Evolutionary conservation across 768 basidiomycete species (phyloP), one percentile per base, ranked within the genome.

Genomic region (Boletus rufocinnamomeus): DNA sequence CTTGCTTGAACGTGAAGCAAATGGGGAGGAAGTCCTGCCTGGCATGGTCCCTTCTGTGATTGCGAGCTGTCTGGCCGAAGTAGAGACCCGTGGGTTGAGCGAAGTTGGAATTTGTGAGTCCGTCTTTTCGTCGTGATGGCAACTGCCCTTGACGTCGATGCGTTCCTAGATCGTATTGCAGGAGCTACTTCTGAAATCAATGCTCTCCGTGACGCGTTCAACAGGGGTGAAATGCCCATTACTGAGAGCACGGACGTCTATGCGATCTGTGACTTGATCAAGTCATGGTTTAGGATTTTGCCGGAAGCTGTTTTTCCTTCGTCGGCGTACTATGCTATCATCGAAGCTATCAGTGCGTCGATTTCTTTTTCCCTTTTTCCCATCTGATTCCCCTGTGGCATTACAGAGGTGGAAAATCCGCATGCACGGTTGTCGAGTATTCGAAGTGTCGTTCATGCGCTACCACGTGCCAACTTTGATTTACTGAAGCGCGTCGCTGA

Each of bases 71-170:
- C 73, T 94, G 48, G 63, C 66, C 2, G 91, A 90, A 69, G 82
- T 94, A 21, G 92, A 94, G 71, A 63, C 74, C 8, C 85, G 91
- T 54, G 92, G 92, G 14, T 74, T 94, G 62, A 83, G 76, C 19
- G 92, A 94, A 78, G 84, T 89, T 61, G 92, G 92, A 17, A 90
- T 94, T 28, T 94, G 91, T 91, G 72, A 65, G 88, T 79, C 25
- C 23, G 32, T 35, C 27, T 44, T 19, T 37, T n/a, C 32, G 28
- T 48, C 34, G 30, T 23, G 16, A 13, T 35, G 11, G 23, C 19
- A 27, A 2, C 13, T 8, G 14, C 37, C 14, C 7, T 34, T 61
- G 41, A 59, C 34, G 28, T 52, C 6, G 8, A 56, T 44, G 27
- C 19, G 34, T 50, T 50, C 25, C 40, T 59, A 93, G 91, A 93